Base-by-base conservation (phyloP, 2,329 filamentous ascomycete species). In the Penicillium oxalicum region DNA sequence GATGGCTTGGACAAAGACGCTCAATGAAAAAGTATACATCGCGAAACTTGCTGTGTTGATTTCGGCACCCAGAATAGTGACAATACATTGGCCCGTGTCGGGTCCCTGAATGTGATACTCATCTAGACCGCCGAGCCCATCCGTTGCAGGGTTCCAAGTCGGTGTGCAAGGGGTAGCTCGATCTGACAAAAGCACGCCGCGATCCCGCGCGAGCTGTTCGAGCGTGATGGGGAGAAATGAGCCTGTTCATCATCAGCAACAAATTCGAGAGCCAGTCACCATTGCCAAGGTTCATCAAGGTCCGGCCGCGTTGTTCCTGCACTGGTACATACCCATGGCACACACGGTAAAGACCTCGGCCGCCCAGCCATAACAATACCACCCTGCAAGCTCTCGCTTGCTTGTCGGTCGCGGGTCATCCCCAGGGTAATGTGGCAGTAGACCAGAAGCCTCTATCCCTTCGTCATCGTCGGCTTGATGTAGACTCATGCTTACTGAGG, bases 1-100 rank as follows among this genome's bases (percentile, higher is more conserved):
- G 27, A 97, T 71, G 1, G 91, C 87, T 67, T 98, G 93, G 9
- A 96, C 69, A 18, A 96, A 70, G 1, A 98, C 93, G 65, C 88
- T 94, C 62, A 94, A 76, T 49, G 90, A 95, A 70, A 98, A 98
- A 2, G 90, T 96, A 71, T 97, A 97, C 89, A 97, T 95, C 66
- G 90, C 91, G 68, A 97, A 96, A 68, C 88, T 94, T 33, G 91
- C 91, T 0, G 91, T 96, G 70, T 97, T 97, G 72, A 98, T 85
- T 62, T 95, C 85, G 51, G 87, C 69, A 5, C 91, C 91, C 25
- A 95, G 73, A 4, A 97, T 75, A 55, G 85, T 81, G 50, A 97
- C 82, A 51, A 97, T 76, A 64, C 93, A 98, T 66, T 94, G 88
- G 42, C 77, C 77, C 37, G 57, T 75, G 55, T 58, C 67, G 59